phyloP scores from a whole-genome alignment of 768 basidiomycete species.

The Agrocybe chaxingu region DNA sequence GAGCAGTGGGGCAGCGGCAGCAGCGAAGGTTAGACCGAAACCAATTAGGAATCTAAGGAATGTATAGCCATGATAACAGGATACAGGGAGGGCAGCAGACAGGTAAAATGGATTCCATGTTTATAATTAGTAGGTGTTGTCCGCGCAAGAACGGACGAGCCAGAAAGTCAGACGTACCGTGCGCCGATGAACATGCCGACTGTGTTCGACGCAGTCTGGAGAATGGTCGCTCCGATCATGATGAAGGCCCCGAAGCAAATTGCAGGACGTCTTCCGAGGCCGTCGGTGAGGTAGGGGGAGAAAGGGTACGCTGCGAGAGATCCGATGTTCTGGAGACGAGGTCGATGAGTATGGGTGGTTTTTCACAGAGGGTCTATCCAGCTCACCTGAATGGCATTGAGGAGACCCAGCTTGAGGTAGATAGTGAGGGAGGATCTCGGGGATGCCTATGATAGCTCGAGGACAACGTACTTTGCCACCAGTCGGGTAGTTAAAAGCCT shows the following conservation, averaged over 20 bases:
- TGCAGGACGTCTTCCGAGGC: slow-evolving; percentile 55
- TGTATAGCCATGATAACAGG: neutral
- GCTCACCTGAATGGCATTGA: slow-evolving; percentile 60
- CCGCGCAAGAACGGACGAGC: neutral
- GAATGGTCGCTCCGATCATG: slow-evolving; percentile 54
- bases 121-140: neutral
- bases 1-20: slow-evolving; percentile 70
- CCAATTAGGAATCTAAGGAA: slow-evolving; percentile 51
- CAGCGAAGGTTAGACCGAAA: slow-evolving; percentile 63
- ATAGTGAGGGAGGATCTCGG: neutral
- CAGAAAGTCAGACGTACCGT: slow-evolving; percentile 31
- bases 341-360: neutral
- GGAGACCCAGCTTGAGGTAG: slow-evolving; percentile 38
- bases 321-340: slow-evolving; percentile 50
- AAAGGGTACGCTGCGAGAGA: slow-evolving; percentile 57
- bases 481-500: slow-evolving; percentile 48
- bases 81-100: neutral
- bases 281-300: slow-evolving; percentile 60
- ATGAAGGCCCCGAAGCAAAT: slow-evolving; percentile 57
- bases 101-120: neutral
- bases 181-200: slow-evolving; percentile 69
- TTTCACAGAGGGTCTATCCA: neutral
- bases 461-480: slow-evolving; percentile 30
- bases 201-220: slow-evolving; percentile 58
- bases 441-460: neutral